These are phyloP conservation scores for Clavaria fumosa DNA, from an alignment of 768 basidiomycete species.

Conservation along the genomic window DNA sequence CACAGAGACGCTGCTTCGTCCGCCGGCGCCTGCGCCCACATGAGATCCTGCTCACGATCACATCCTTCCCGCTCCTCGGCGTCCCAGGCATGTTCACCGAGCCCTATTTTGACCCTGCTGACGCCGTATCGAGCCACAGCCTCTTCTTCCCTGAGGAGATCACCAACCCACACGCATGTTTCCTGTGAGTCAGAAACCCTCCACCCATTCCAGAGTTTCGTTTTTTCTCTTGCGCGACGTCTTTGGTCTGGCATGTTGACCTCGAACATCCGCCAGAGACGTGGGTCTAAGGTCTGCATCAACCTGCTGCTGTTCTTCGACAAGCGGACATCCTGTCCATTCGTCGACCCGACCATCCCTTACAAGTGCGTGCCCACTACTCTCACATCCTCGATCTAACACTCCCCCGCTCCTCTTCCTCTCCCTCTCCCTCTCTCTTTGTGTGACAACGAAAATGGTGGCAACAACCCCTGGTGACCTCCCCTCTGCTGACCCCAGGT, in stretches of 20 bases:
- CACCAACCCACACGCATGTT: slow-evolving; percentile 93
- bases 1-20: slow-evolving; percentile 64
- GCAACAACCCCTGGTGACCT: no score
- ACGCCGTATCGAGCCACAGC: slow-evolving; percentile 79
- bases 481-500: no score
- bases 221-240: slow-evolving; percentile 46
- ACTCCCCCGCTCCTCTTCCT: no score
- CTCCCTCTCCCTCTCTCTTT: no score
- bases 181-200: slow-evolving; percentile 68
- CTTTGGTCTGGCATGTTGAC: slow-evolving; percentile 85
- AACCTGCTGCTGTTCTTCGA: slow-evolving; percentile 91
- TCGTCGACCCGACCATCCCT: slow-evolving; percentile 86
- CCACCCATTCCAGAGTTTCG: slow-evolving; percentile 8
- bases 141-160: slow-evolving; percentile 91
- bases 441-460: no score
- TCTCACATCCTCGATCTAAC: no score
- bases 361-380: slow-evolving; percentile 74
- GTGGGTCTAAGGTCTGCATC: slow-evolving; percentile 90
- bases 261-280: slow-evolving; percentile 80
- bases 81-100: slow-evolving; percentile 85
- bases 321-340: slow-evolving; percentile 71
- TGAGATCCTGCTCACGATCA: slow-evolving; percentile 85
- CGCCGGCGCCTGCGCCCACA: slow-evolving; percentile 69
- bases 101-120: slow-evolving; percentile 60
- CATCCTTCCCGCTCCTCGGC: slow-evolving; percentile 89